phyloP scores from a whole-genome alignment of 148 eudicot species.

The Gaultheria prostrata region DNA sequence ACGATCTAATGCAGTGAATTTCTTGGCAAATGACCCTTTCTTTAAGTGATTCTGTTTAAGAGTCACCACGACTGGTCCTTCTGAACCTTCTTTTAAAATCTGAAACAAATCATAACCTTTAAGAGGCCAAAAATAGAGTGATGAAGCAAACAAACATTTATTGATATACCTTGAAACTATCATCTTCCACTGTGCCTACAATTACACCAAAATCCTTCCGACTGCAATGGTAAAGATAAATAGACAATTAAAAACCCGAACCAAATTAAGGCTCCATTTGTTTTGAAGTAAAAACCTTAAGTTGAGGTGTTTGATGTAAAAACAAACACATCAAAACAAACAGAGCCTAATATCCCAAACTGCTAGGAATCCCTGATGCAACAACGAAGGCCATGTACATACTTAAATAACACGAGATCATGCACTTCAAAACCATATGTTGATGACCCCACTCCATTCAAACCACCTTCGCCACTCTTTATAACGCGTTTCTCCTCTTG shows the following conservation, averaged over 20 bases:
- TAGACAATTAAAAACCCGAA: conserved; percentile 41
- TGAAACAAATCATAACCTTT: conserved; percentile 23
- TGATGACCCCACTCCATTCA: conserved; percentile 74
- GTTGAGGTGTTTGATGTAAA: not conserved
- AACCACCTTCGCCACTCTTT: conserved; percentile 60
- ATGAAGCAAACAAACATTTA: not conserved
- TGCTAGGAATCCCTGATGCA: not conserved
- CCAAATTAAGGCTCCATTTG: not conserved
- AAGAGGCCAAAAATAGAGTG: conserved; percentile 8
- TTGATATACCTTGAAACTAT: conserved; percentile 59
- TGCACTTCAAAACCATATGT: conserved; percentile 62
- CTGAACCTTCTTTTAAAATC: conserved; percentile 74
- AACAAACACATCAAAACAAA: not conserved
- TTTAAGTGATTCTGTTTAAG: conserved; percentile 52
- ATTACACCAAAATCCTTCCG: conserved; percentile 86
- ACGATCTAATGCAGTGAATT: conserved; percentile 74
- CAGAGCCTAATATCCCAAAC: not conserved
- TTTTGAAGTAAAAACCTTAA: too few species aligned
- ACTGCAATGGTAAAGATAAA: conserved; percentile 37
- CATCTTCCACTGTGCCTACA: conserved; percentile 76
- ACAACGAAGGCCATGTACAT: not conserved
- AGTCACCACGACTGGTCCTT: conserved; percentile 48
- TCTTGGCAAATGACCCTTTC: conserved; percentile 63
- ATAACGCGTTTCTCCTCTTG: conserved; percentile 36
- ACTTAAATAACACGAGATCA: conserved; percentile 57